phyloP scores from a whole-genome alignment of 2,329 filamentous ascomycete genomes.

The Aureobasidium sp. region DNA sequence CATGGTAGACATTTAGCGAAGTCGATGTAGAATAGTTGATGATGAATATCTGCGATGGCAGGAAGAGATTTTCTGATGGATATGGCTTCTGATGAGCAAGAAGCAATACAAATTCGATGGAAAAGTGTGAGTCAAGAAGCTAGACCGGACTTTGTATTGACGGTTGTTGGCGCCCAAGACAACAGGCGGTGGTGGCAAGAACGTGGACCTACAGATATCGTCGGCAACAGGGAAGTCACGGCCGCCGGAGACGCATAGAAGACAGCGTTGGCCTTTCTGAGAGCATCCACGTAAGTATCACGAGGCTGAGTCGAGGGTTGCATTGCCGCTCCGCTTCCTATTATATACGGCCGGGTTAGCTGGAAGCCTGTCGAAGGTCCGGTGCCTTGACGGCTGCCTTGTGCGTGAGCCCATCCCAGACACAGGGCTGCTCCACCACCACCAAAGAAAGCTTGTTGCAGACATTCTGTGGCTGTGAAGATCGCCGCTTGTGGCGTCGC shows the following conservation, averaged over 20 bases:
- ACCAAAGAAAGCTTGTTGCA: slow-evolving; percentile 12
- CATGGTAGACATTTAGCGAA: background rate
- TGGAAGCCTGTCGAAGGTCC: background rate
- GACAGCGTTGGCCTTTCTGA: background rate
- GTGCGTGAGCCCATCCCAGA: background rate
- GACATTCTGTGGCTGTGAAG: background rate
- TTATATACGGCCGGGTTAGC: slow-evolving; percentile 11
- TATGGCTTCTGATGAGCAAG: background rate
- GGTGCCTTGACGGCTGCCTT: slow-evolving; percentile 11
- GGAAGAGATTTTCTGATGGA: background rate
- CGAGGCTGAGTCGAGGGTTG: slow-evolving; percentile 14
- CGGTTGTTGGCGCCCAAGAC: background rate
- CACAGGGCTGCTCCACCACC: background rate
- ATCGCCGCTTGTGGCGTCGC: background rate
- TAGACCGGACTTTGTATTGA: slow-evolving; percentile 1
- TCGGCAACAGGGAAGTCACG: slow-evolving; percentile 1
- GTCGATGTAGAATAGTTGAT: background rate
- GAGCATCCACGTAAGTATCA: slow-evolving; percentile 12
- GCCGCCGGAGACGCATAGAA: background rate
- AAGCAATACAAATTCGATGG: background rate
- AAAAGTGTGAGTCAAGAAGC: background rate
- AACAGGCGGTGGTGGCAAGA: background rate
- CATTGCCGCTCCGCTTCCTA: slow-evolving; percentile 8
- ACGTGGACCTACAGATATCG: background rate
- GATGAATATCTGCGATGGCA: background rate